phyloP scores from a whole-genome alignment of 176 grass and related monocot species.

The Themeda triandra region DNA sequence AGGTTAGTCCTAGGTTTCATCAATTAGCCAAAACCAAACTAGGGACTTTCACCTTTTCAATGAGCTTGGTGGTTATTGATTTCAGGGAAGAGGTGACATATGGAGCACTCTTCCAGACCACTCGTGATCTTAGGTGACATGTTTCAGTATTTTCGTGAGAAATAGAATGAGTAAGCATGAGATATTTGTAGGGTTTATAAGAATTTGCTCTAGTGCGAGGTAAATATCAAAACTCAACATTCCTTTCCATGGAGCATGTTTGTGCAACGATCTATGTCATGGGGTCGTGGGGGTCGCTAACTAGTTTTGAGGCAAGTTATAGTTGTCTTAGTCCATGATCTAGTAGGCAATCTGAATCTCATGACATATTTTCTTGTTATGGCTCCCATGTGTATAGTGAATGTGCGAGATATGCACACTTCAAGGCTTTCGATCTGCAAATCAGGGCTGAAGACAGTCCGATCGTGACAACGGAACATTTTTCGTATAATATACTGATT shows the following conservation, averaged over 20 bases:
- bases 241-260: neutral
- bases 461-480: too few relatives aligned
- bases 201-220: too few relatives aligned
- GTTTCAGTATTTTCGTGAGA: neutral
- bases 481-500: too few relatives aligned
- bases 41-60: too few relatives aligned
- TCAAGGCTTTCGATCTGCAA: too few relatives aligned
- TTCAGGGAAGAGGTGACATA: neutral
- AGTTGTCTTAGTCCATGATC: neutral
- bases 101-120: neutral
- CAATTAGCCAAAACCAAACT: too few relatives aligned
- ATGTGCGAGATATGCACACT: too few relatives aligned
- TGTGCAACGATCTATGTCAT: neutral
- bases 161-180: neutral
- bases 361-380: neutral
- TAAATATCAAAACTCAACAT: neutral
- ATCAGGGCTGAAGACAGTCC: too few relatives aligned
- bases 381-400: neutral
- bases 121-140: neutral
- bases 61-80: neutral
- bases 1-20: too few relatives aligned
- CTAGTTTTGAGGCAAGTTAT: neutral
- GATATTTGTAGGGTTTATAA: too few relatives aligned
- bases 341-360: neutral
- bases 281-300: neutral